Base-by-base conservation (phyloP, 768 basidiomycete species). In the Jaapia argillacea region DNA sequence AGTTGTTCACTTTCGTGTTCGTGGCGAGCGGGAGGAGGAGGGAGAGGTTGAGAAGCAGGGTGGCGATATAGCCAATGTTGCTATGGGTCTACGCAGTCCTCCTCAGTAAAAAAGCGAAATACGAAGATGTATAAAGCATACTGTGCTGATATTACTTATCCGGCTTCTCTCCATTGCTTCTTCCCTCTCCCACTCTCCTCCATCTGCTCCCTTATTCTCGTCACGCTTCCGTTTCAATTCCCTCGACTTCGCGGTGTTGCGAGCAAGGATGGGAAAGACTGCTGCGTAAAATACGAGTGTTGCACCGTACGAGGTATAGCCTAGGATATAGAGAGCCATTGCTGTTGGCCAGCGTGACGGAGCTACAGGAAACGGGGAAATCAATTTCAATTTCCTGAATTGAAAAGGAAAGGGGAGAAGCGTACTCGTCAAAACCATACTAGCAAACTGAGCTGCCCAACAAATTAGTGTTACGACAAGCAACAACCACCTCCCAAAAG, bases 81-180 rank as follows among this genome's bases (percentile, higher is more conserved):
- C 80, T 82, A 54, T 86, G 84, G 42, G 70, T 75, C 85, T 86
- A n/a, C n/a, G n/a, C n/a, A n/a, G 41, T 10, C 10, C 37, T 7
- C 10, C 10, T 10, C 10, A 16, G 31, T 33, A 33, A 10, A 33
- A 33, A 33, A 33, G 16, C 31, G 31, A 10, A 10, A 33, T 33
- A 33, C 10, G 10, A 36, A 21, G n/a, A 20, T 26, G 36, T 24
- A 27, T 18, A n/a, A 6, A 6, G 50, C 71, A 39, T 38, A 86
- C 86, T 35, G 82, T 88, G 54, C 81, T 84, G 49, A 88, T 84
- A 52, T 87, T 89, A 54, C 86, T 85, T 45, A 91, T 83, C 48
- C 79, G 65, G 48, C 87, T 91, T 71, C 87, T 87, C 63, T 89
- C 84, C 36, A 89, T 52, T 24, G 81, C 83, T 52, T 88, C 85